Evolutionary conservation across 176 grass and related monocot species (phyloP).

Genomic region (Ananas comosus): DNA sequence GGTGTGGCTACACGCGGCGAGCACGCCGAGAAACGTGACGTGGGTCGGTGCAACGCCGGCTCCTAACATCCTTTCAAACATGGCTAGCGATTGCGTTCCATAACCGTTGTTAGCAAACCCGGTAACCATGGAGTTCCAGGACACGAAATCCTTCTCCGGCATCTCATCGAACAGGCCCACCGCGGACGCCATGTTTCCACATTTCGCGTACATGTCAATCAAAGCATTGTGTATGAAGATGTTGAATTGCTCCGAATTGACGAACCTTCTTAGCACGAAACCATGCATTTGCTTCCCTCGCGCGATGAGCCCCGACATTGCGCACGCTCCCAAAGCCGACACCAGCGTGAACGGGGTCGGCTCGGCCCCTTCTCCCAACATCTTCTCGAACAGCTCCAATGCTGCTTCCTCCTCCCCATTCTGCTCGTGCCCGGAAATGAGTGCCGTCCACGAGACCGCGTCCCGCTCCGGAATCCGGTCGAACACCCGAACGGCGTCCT

Average conservation of each 20-base stretch:
- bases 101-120: constrained; percentile 61
- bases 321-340: constrained; percentile 40
- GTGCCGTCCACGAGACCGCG: constrained; percentile 47
- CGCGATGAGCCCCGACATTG: constrained; percentile 33
- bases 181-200: constrained; percentile 35
- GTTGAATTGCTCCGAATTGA: constrained; percentile 49
- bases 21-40: constrained; percentile 62
- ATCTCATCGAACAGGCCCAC: constrained; percentile 28
- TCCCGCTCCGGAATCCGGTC: constrained; percentile 31
- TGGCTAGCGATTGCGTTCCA: constrained; percentile 38
- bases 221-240: constrained; percentile 55
- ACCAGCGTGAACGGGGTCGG: constrained; percentile 42
- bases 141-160: constrained; percentile 39
- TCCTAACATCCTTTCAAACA: constrained; percentile 54
- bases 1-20: constrained; percentile 56
- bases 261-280: constrained; percentile 28
- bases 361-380: constrained; percentile 29
- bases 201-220: constrained; percentile 64
- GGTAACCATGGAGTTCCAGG: constrained; percentile 69
- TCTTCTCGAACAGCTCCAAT: constrained; percentile 31
- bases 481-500: constrained; percentile 31
- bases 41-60: constrained; percentile 39
- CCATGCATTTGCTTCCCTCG: constrained; percentile 54
- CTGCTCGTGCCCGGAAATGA: constrained; percentile 66
- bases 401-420: constrained; percentile 46